Evolutionary conservation across 331 rosid species (phyloP).

Genomic region (Dryas integrifolia): DNA sequence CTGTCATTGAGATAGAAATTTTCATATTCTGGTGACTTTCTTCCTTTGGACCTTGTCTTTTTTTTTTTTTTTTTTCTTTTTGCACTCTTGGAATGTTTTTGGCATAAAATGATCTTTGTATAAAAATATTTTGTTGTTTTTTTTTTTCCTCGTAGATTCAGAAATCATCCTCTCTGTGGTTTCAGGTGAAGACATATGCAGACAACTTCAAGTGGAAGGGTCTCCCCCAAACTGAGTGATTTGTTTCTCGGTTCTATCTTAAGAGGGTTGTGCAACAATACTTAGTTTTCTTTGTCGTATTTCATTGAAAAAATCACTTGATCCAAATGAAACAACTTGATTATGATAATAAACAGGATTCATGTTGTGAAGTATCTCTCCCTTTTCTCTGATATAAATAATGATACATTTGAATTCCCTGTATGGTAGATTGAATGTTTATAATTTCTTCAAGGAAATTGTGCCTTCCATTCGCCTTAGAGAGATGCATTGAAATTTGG

Average conservation of each 20-base stretch:
- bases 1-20: background rate
- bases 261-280: conserved; percentile 26
- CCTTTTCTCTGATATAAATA: conserved; percentile 12
- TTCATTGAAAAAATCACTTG: conserved; percentile 22
- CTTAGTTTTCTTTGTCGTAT: conserved; percentile 29
- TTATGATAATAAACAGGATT: conserved; percentile 48
- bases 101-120: background rate
- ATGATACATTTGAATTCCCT: background rate
- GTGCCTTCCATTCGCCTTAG: background rate
- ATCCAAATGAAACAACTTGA: conserved; percentile 24
- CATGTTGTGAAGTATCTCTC: conserved; percentile 18
- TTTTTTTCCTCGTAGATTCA: background rate
- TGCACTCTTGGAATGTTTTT: background rate
- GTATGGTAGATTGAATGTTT: background rate
- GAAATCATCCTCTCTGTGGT: background rate
- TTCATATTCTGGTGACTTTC: background rate
- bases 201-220: conserved; percentile 98
- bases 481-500: background rate
- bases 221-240: conserved; percentile 49
- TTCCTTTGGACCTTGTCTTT: background rate
- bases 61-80: background rate
- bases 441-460: background rate
- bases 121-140: background rate
- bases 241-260: conserved; percentile 28
- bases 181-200: conserved; percentile 76